Evolutionary conservation across 352 stramenopile genomes (phyloP), one percentile per base, ranked within the genome.

Genomic region (Phytopythium boreale): DNA sequence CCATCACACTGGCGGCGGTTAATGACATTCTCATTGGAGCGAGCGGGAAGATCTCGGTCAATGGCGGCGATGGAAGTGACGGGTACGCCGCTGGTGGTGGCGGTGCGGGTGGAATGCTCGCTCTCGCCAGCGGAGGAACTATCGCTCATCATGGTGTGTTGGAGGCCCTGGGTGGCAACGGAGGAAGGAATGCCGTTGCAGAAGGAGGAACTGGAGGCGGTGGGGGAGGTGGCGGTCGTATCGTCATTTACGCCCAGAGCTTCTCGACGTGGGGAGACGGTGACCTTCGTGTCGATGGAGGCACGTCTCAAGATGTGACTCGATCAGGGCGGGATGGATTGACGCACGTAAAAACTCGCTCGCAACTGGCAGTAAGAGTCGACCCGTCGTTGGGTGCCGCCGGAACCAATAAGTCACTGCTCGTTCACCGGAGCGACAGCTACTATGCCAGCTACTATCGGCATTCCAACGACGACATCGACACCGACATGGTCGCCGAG

Each of bases 11-110:
- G 9, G 81, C 90, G 6, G 95, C 96, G 2, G 65, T 97, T 8
- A 99, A 98, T 69, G 97, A 99, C 65, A 88, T 99, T 20, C 69
- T 95, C 6, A 76, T 99, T 9, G 94, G 92, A 0, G 67, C 69
- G 0, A 89, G 88, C 62, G 86, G 76, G 15, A 72, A 73, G 20
- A 75, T 99, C 43, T 77, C 69, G 22, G 91, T 92, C 1, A 90
- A 98, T 39, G 88, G 88, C 9, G 84, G 71, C 0, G 59, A 69
- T 11, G 88, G 87, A 8, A 70, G 74, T 19, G 62, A 71, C 20
- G 84, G 72, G 1, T 89, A 75, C 59, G 87, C 75, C 8, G 82
- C 82, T 24, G 86, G 83, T 22, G 79, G 82, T 49, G 80, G 80
- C 4, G 86, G 86, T 6, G 83, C 86, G 11, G 82, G 70, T 22